Percentiles rank a stretch among this genome's conserved stretches.
phyloP scores from a whole-genome alignment of 768 basidiomycete species.

The Sutorius australiensis region DNA sequence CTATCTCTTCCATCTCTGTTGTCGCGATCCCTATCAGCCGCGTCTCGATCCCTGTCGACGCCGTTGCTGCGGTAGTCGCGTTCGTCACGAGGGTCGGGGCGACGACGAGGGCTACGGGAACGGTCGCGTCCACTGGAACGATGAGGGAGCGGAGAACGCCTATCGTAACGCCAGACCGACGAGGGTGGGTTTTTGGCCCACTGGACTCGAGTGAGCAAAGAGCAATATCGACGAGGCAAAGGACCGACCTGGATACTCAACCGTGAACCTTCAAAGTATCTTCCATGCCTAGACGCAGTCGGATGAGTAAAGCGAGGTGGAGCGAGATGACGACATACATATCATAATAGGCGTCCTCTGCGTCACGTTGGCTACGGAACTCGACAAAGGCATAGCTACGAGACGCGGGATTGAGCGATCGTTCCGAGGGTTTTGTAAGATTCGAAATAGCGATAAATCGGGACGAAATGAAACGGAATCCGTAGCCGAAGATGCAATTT shows the following conservation, averaged over 20 bases:
- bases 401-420: constrained; percentile 58
- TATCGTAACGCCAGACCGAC: constrained; percentile 74
- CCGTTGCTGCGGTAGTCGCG: constrained; percentile 38
- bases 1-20: constrained; percentile 44
- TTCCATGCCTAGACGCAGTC: constrained; percentile 57
- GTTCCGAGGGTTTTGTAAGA: constrained; percentile 36
- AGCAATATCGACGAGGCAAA: background rate
- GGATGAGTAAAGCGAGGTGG: constrained; percentile 8
- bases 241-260: constrained; percentile 66
- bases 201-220: constrained; percentile 32
- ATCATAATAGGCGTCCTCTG: constrained; percentile 80
- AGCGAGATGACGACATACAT: constrained; percentile 48
- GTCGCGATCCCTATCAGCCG: constrained; percentile 29
- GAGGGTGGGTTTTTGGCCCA: constrained; percentile 85
- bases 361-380: constrained; percentile 72
- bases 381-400: constrained; percentile 86
- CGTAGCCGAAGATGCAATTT: constrained; percentile 28
- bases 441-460: constrained; percentile 33
- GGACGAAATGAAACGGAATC: constrained; percentile 27
- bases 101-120: constrained; percentile 53
- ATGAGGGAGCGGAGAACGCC: constrained; percentile 45
- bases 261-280: constrained; percentile 68
- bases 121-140: constrained; percentile 42
- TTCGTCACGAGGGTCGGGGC: constrained; percentile 36
- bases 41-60: constrained; percentile 34